Evolutionary conservation across 2,329 filamentous ascomycete genomes (phyloP), one percentile per base, ranked within the genome.

Genomic region (Aureobasidium subglaciale): DNA sequence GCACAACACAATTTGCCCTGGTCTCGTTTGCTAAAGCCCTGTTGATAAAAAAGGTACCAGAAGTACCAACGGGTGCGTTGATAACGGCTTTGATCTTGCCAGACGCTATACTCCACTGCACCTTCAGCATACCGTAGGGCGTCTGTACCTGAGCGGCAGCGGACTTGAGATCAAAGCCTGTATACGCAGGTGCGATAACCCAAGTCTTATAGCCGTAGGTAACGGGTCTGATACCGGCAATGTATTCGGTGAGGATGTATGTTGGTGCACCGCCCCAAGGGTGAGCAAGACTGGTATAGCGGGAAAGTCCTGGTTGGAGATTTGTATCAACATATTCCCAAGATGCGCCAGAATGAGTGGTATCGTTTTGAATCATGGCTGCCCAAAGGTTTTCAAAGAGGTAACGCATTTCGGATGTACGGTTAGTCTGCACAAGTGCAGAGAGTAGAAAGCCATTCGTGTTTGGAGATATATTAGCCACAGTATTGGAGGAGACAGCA

Each of bases 241-340:
- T 66, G 52, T 72, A 69, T 59, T 69, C 64, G 2, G 71, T 74
- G 37, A 79, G 59, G 0, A 71, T 70, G 2, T 66, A 69, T 1
- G 75, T 76, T 3, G 77, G 76, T 0, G 76, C 75, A 0, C 75
- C 78, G 0, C 74, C 68, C 77, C 76, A 80, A 3, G 75, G 75
- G 52, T 79, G 77, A 0, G 76, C 75, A 59, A 78, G 75, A 2
- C 69, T 73, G 1, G 75, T 78, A 60, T 69, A 77, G 0, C 72
- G 58, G 10, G 67, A 67, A 1, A 77, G 63, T 0, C 73, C 74
- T 0, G 75, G 74, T 0, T 63, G 62, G 1, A 69, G 68, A 24
- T 71, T 64, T 0, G 68, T 65, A 35, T 68, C 65, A 1, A 75
- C 63, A 40, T 77, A 77, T 58, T 78, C 74, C 74, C 75, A 78